Evolutionary conservation across 2,329 filamentous ascomycete species (phyloP), one percentile per base, ranked within the genome.

Genomic region (Pseudogymnoascus sp.): DNA sequence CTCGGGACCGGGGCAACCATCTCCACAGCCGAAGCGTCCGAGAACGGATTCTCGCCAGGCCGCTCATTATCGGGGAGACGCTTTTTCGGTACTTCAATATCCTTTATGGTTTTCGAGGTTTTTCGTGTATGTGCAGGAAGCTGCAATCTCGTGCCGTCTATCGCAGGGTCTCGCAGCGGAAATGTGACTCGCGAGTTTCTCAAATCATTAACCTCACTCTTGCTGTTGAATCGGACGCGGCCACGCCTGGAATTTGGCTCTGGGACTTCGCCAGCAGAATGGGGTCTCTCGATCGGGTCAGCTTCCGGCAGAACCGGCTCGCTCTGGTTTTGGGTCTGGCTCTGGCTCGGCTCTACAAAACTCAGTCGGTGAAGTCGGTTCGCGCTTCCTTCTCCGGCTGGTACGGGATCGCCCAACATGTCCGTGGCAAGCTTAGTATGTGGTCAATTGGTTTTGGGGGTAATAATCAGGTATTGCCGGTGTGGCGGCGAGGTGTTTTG

Each of bases 201-300:
- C 4, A 58, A 59, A 65, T 72, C 70, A 57, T 69, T 71, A 60
- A 66, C 67, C 60, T 71, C 70, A 61, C 68, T 71, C 22, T 66
- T 67, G 54, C 66, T 68, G 59, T 71, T 70, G 64, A 72, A 72
- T 14, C 70, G 66, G 3, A 72, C 70, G 58, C 70, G 67, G 38
- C 65, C 47, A 7, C 60, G 33, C 9, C 43, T 54, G 25, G 43
- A 25, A 54, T 54, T 25, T 25, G 30, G 25, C 43, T 54, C 43
- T 54, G 43, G 43, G 43, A 54, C 43, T 54, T 30, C 43, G 25
- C 25, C 43, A 11, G 43, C 43, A 18, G 43, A 54, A 33, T 54
- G 25, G n/a, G 43, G 43, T 54, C 43, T 54, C 43, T 54, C 43
- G 18, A 54, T 54, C 8, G 43, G 43, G n/a, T 54, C 43, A 25